A percentile compares a stretch with the other conserved stretches of the same genome.
These are phyloP conservation scores for Favolaschia claudopus DNA, from an alignment of 768 basidiomycete species.

Conservation along the genomic window DNA sequence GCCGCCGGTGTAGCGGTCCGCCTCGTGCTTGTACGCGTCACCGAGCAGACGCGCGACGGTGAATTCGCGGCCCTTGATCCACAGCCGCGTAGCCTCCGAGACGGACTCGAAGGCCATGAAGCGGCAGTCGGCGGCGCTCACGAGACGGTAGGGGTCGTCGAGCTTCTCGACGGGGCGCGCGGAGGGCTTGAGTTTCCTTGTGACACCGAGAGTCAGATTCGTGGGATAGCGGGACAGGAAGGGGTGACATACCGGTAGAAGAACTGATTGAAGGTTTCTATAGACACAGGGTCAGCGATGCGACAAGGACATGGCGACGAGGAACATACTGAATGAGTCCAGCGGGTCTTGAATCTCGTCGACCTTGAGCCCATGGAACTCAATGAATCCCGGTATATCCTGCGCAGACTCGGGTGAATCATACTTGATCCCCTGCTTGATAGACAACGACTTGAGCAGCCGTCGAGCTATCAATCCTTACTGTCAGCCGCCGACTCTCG, in stretches of 20 bases:
- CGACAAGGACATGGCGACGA: not conserved
- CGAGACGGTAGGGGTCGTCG: constrained; percentile 78
- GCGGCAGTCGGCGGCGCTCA: constrained; percentile 95
- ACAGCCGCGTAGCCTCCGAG: constrained; percentile 83
- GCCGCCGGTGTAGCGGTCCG: constrained; percentile 78
- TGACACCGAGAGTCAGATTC: constrained; percentile 15
- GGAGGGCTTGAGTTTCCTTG: constrained; percentile 83
- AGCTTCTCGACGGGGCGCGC: constrained; percentile 80
- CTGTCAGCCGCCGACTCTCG: too few relatives aligned
- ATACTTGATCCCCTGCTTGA: constrained; percentile 95
- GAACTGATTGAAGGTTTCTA: constrained; percentile 93
- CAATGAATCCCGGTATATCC: constrained; percentile 88
- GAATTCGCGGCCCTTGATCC: constrained; percentile 98
- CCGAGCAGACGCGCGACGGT: constrained; percentile 82
- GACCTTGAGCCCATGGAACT: constrained; percentile 86
- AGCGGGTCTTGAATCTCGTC: constrained; percentile 86
- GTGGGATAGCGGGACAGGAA: not conserved
- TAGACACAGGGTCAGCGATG: not conserved
- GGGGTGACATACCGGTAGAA: constrained; percentile 69
- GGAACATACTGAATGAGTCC: constrained; percentile 76
- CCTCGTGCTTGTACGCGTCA: constrained; percentile 73
- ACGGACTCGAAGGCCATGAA: constrained; percentile 93
- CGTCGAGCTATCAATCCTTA: constrained; percentile 60
- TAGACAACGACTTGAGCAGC: constrained; percentile 87
- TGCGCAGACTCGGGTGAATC: constrained; percentile 84